Conservation (phyloP, 2,329 filamentous ascomycete species). For the Gremmenia infestans region DNA sequence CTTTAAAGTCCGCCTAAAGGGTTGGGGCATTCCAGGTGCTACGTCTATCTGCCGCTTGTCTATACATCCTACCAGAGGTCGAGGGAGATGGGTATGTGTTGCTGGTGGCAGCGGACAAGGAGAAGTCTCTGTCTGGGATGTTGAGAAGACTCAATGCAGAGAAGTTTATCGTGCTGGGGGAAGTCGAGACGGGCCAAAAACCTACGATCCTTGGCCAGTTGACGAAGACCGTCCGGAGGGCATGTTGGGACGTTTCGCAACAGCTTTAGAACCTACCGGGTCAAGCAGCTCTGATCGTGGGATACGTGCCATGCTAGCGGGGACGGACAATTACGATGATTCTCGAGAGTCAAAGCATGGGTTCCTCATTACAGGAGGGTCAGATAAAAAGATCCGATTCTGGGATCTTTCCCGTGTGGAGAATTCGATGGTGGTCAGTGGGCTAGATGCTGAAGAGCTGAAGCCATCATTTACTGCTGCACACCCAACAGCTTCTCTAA, state of each 20-base stretch:
- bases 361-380: conserved; percentile 82
- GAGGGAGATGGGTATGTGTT: conserved; percentile 81
- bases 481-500: conserved; percentile 58
- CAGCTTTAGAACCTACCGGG: conserved; percentile 59
- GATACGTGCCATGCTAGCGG: conserved; percentile 70
- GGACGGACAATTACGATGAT: conserved; percentile 64
- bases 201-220: conserved; percentile 80
- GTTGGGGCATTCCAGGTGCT: conserved; percentile 81
- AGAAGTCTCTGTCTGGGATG: conserved; percentile 92
- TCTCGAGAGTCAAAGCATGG: conserved; percentile 69
- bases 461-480: conserved; percentile 67
- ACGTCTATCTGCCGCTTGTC: conserved; percentile 74
- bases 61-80: conserved; percentile 72
- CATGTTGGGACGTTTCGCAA: conserved; percentile 82
- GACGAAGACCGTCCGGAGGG: conserved; percentile 85
- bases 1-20: conserved; percentile 83
- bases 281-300: conserved; percentile 55
- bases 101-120: conserved; percentile 81
- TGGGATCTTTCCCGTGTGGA: conserved; percentile 84
- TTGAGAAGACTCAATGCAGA: conserved; percentile 82
- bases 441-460: conserved; percentile 63
- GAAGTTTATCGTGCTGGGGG: conserved; percentile 75
- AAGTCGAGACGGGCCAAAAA: conserved; percentile 54
- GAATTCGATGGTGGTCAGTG: conserved; percentile 74
- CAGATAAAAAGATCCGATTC: conserved; percentile 86